Evolutionary conservation across 1,139 yeast species (phyloP), one percentile per base, ranked within the genome.

Genomic region (Candida pseudoviswanathii): DNA sequence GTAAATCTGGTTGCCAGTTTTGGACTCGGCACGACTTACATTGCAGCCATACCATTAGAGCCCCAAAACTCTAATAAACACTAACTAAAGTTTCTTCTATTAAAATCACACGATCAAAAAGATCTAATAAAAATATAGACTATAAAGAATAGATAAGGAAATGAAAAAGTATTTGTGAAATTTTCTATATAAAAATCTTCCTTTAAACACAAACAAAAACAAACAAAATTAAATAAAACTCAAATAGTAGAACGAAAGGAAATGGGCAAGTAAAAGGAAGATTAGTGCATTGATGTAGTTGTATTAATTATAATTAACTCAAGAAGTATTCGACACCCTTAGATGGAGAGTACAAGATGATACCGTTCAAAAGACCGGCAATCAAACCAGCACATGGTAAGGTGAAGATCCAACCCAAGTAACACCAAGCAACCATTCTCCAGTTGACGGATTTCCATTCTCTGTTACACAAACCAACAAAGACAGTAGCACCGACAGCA

Each of bases 401-500:
- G 21, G 94, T 86, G 49, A 86, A 62, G 46, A 86, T 58, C 94
- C 95, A 87, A 34, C 92, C 91, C 42, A 72, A 58, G 68, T 85
- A 86, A 62, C 87, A 81, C 85, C 87, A 85, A 21, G 71, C 65
- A 43, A 86, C 89, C 82, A 85, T 83, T 72, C 88, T 80, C 92
- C 92, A 86, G 73, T 86, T 86, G 52, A 86, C 87, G 5, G 89
- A 80, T 59, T 69, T 78, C 61, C 75, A 57, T 62, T 84, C 87
- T 58, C 71, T 74, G 73, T 86, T 86, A 71, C 90, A 85, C 52
- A 85, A 73, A 52, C 92, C 95, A 57, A 86, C 88, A 58, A 82
- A 82, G 6, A 86, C 89, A 43, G 88, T 84, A 44, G 90, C 89
- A 55, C 95, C 94, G 48, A 84, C 86, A n/a, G 90, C 88, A 62